A percentile compares a stretch with the other conserved stretches of the same genome.
These are phyloP conservation scores for Bipolaris zeicola DNA, from an alignment of 2,329 filamentous ascomycete genomes.

Conservation along the genomic window DNA sequence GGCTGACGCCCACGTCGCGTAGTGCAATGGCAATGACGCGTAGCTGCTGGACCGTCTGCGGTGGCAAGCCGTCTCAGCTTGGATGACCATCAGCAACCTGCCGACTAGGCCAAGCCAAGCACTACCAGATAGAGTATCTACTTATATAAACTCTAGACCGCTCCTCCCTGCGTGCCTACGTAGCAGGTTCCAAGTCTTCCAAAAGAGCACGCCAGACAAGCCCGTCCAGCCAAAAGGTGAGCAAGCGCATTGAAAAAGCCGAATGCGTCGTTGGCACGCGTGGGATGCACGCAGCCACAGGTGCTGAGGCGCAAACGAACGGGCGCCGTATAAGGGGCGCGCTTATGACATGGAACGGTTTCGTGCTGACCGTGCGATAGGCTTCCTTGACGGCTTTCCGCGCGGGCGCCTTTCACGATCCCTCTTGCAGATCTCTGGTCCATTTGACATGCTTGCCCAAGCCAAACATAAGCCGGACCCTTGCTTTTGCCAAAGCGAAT, in stretches of 20 bases:
- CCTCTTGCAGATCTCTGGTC: constrained; percentile 43
- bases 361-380: constrained; percentile 37
- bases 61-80: constrained; percentile 42
- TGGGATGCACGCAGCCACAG: constrained; percentile 7
- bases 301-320: constrained; percentile 13
- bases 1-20: constrained; percentile 25
- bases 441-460: constrained; percentile 34
- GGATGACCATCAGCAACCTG: constrained; percentile 31
- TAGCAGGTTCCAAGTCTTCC: too few species aligned
- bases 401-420: constrained; percentile 36
- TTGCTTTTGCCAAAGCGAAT: constrained; percentile 47
- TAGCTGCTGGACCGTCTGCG: constrained; percentile 28
- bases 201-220: background rate
- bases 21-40: constrained; percentile 28
- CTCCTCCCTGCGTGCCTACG: too few species aligned
- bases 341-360: constrained; percentile 19
- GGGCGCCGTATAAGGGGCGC: constrained; percentile 18
- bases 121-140: constrained; percentile 12
- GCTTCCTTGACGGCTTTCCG: constrained; percentile 32
- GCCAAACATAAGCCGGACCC: constrained; percentile 46
- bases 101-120: constrained; percentile 34
- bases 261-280: constrained; percentile 8
- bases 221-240: too few species aligned
- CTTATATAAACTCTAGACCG: background rate
- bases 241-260: constrained; percentile 1